Evolutionary conservation across 192 early-diverging fungal species (phyloP).

Genomic region (Anaeromyces robustus): DNA sequence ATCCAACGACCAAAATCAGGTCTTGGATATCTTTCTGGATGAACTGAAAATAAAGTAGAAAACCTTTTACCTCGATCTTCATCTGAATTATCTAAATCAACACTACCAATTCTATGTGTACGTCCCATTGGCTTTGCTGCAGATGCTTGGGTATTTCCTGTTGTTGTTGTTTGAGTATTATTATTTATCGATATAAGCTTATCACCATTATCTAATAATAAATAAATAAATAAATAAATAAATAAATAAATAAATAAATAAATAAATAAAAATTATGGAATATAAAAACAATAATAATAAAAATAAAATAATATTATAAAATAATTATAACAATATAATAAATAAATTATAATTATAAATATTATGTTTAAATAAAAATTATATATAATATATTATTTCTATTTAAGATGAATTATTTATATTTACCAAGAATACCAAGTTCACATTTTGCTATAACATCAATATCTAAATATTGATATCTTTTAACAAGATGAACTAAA

Average conservation of each 20-base stretch:
- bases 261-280: too few species aligned
- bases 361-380: too few species aligned
- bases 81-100: background rate
- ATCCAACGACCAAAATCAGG: slow-evolving; percentile 60
- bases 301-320: too few species aligned
- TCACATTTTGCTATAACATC: slow-evolving; percentile 54
- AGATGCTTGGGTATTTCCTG: too few species aligned
- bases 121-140: background rate
- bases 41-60: slow-evolving; percentile 27
- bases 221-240: background rate
- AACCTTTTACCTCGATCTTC: background rate
- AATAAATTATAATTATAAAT: too few species aligned
- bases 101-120: background rate
- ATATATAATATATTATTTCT: too few species aligned
- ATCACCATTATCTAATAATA: background rate
- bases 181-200: background rate
- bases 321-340: too few species aligned
- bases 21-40: slow-evolving; percentile 50
- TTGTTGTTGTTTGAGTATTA: too few species aligned
- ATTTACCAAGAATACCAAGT: slow-evolving; percentile 48
- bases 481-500: slow-evolving; percentile 26
- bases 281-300: too few species aligned
- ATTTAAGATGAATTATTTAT: background rate
- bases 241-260: too few species aligned
- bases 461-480: slow-evolving; percentile 66